A percentile compares a stretch with the other conserved stretches of the same genome.
These are phyloP conservation scores for Harrya chromipes DNA, from an alignment of 768 basidiomycete species.

Conservation along the genomic window DNA sequence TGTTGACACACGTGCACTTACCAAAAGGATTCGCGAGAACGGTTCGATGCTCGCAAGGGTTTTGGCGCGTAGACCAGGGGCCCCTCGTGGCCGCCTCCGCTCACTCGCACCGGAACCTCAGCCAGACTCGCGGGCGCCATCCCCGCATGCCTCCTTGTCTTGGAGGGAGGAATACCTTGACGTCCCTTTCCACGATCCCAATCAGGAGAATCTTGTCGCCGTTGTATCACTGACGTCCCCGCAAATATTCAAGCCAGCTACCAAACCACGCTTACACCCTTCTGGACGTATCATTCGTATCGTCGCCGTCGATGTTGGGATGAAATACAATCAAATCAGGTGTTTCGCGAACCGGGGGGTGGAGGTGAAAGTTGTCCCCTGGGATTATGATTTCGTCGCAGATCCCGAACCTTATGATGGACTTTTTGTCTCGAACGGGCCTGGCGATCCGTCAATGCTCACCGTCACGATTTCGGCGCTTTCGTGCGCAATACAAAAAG, in stretches of 20 bases:
- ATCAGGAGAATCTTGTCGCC: constrained; percentile 86
- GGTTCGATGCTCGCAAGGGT: constrained; percentile 90
- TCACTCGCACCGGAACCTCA: constrained; percentile 36
- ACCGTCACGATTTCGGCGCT: constrained; percentile 68
- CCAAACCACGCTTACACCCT: constrained; percentile 61
- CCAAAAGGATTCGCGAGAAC: constrained; percentile 93
- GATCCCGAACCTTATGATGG: constrained; percentile 88
- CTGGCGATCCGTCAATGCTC: constrained; percentile 91
- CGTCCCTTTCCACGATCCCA: constrained; percentile 85
- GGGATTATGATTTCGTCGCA: constrained; percentile 88
- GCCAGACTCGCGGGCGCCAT: constrained; percentile 46
- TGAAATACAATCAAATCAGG: constrained; percentile 99
- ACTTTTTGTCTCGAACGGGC: constrained; percentile 95
- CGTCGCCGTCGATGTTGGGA: constrained; percentile 94
- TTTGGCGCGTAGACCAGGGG: constrained; percentile 57
- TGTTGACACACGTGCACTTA: constrained; percentile 93
- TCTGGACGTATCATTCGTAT: constrained; percentile 80
- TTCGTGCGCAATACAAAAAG: constrained; percentile 61
- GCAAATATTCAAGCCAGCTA: constrained; percentile 62
- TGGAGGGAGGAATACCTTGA: constrained; percentile 88
- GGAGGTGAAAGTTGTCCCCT: constrained; percentile 95
- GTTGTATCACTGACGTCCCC: constrained; percentile 75
- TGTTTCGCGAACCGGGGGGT: constrained; percentile 92
- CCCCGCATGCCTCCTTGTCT: constrained; percentile 47
- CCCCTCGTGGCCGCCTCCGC: constrained; percentile 37